Evolutionary conservation across 768 basidiomycete species (phyloP).

Genomic region (Hydnum rufescens): DNA sequence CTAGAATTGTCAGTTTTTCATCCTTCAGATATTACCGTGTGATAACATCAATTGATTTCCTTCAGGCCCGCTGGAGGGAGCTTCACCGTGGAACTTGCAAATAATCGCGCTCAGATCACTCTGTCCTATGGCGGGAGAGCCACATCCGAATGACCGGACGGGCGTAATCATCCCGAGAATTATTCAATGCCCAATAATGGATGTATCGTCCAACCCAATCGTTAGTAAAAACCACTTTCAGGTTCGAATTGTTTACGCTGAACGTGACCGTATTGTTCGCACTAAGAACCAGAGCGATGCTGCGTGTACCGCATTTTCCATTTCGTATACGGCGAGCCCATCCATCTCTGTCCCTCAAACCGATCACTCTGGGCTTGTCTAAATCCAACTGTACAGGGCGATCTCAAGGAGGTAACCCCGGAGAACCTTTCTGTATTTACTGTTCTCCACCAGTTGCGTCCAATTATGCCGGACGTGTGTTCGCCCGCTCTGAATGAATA

Average conservation of each 20-base stretch:
- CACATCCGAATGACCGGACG: background rate
- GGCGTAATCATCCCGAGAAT: background rate
- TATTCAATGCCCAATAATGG: background rate
- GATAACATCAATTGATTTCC: background rate
- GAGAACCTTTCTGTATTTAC: background rate
- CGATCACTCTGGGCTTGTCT: no score
- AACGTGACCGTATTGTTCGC: background rate
- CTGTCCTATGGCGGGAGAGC: background rate
- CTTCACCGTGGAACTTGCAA: background rate
- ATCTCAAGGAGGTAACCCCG: background rate
- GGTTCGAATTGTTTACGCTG: background rate
- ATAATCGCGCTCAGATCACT: background rate
- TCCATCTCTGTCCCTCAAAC: no score
- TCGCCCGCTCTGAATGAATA: no score
- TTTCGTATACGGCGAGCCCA: background rate
- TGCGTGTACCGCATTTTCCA: background rate
- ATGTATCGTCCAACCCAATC: background rate
- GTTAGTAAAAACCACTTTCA: background rate
- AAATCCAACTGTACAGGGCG: no score
- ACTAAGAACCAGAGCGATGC: background rate
- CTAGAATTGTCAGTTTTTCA: background rate
- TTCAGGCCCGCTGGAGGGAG: background rate
- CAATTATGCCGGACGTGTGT: no score
- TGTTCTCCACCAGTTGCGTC: no score
- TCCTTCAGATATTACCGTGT: background rate